Evolutionary conservation across 2,329 filamentous ascomycete genomes (phyloP), one percentile per base, ranked within the genome.

Genomic region (Cryphonectria carpinicola): DNA sequence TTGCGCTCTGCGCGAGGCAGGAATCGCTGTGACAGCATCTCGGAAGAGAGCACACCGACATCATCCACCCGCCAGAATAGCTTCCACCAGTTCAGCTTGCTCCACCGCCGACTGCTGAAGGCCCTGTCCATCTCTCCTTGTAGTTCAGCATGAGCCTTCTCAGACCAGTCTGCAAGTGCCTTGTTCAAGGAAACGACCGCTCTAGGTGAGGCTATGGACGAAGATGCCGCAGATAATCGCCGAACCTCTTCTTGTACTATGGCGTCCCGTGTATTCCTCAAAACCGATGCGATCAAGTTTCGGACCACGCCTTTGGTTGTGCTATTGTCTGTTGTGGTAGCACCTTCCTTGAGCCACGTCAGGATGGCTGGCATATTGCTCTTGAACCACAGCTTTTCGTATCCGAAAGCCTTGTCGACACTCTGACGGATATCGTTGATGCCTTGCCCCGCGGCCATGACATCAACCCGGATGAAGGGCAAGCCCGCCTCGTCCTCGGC

Each of bases 51-150:
- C 86, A 95, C 92, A 3, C 90, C 89, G 14, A 98, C 93, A 76
- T 98, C 95, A 78, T 98, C 95, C 35, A 96, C 94, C 28, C 94
- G 90, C 94, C 94, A 97, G 78, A 97, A 94, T 0, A 98, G 86
- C 79, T 97, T 97, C 92, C 94, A 98, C 95, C 95, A 98, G 22
- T 90, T 87, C 4, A 97, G 84, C 73, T 92, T 91, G 37, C 89
- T 88, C 95, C 95, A 98, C 54, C 90, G 86, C 25, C 83, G 86
- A n/a, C 92, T 90, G 0, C 87, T 84, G 75, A 98, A 95, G 0
- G 93, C 94, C 61, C 89, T 82, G 74, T 95, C 92, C 1, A 98
- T 88, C 75, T 94, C 88, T 66, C 92, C 87, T 73, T 94, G 93
- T 10, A 98, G 86, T 80, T 98, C 95, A 0, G 89, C 87, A 78